These are phyloP conservation scores for Spencermartinsiella ligniputridi DNA, from an alignment of 1,139 yeast species.

Conservation along the genomic window DNA sequence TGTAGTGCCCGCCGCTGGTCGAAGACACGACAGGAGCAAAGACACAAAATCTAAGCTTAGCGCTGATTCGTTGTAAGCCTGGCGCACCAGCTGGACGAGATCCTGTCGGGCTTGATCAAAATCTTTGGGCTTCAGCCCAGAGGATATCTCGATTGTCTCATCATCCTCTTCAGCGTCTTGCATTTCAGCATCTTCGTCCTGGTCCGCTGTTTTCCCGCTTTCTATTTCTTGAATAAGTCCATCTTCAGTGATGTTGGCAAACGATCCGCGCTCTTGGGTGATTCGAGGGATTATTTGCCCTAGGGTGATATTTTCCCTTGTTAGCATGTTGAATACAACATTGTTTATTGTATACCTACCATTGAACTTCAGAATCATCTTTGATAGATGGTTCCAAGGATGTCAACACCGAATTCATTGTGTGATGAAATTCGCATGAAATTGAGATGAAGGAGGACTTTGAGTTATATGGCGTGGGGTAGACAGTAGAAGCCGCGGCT, in stretches of 20 bases:
- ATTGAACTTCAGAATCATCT: not conserved
- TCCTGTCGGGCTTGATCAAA: conserved; percentile 55
- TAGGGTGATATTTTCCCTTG: conserved; percentile 27
- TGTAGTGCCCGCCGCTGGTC: conserved; percentile 80
- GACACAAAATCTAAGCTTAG: conserved; percentile 84
- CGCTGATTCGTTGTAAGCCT: conserved; percentile 78
- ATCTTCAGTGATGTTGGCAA: conserved; percentile 52
- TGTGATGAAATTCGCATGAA: too few relatives aligned
- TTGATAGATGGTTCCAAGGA: not conserved
- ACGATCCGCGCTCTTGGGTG: conserved; percentile 45
- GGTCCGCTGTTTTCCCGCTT: conserved; percentile 7
- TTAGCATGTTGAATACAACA: not conserved
- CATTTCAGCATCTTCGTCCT: conserved; percentile 15
- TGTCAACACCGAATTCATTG: not conserved
- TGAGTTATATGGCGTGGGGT: too few relatives aligned
- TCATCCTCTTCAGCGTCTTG: conserved; percentile 17
- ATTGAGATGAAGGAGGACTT: too few relatives aligned
- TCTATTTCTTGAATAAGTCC: conserved; percentile 46
- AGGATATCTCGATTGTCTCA: conserved; percentile 9
- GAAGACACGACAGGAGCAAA: conserved; percentile 68
- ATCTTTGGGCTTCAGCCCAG: conserved; percentile 12
- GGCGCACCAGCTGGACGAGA: conserved; percentile 48
- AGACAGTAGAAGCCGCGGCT: too few relatives aligned
- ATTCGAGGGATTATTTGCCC: conserved; percentile 43
- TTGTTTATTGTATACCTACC: not conserved